Evolutionary conservation across 2,329 filamentous ascomycete genomes (phyloP).

Genomic region (Chaetomiaceae sp.): DNA sequence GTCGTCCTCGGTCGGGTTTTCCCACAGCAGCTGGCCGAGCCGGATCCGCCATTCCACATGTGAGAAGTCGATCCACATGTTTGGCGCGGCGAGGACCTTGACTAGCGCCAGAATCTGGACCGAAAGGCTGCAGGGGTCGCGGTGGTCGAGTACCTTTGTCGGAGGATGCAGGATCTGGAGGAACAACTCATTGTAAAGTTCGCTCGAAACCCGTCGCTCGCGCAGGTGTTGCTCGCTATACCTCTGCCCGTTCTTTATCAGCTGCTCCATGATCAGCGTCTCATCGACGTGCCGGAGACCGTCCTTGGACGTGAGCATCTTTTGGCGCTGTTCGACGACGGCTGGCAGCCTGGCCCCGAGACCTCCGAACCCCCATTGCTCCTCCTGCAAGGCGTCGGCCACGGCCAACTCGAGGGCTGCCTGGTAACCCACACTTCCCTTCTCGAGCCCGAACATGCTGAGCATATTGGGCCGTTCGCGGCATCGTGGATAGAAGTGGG

Average conservation of each 20-base stretch:
- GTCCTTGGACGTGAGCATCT: conserved; percentile 50
- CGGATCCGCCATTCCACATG: conserved; percentile 71
- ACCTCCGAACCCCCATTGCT: conserved; percentile 56
- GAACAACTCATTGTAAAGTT: conserved; percentile 61
- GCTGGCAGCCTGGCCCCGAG: conserved; percentile 51
- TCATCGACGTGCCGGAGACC: conserved; percentile 55
- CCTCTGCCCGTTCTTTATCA: conserved; percentile 52
- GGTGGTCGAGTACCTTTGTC: conserved; percentile 51
- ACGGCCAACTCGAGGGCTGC: conserved; percentile 63
- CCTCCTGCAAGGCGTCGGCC: conserved; percentile 60
- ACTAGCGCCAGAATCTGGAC: conserved; percentile 68
- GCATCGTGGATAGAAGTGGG: conserved; percentile 56
- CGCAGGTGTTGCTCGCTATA: conserved; percentile 51
- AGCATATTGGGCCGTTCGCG: conserved; percentile 66
- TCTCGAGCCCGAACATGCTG: conserved; percentile 66
- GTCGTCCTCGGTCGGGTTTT: conserved; percentile 47
- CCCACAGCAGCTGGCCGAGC: conserved; percentile 69
- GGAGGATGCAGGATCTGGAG: conserved; percentile 55
- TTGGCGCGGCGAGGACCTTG: conserved; percentile 58
- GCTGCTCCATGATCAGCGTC: conserved; percentile 53
- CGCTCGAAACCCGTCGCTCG: conserved; percentile 46
- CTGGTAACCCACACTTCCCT: conserved; percentile 65
- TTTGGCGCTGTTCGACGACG: conserved; percentile 55
- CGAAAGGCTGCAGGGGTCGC: conserved; percentile 58
- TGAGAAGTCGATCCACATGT: conserved; percentile 71